phyloP scores from a whole-genome alignment of 179 eudicot genomes.

The Spinacia oleracea region DNA sequence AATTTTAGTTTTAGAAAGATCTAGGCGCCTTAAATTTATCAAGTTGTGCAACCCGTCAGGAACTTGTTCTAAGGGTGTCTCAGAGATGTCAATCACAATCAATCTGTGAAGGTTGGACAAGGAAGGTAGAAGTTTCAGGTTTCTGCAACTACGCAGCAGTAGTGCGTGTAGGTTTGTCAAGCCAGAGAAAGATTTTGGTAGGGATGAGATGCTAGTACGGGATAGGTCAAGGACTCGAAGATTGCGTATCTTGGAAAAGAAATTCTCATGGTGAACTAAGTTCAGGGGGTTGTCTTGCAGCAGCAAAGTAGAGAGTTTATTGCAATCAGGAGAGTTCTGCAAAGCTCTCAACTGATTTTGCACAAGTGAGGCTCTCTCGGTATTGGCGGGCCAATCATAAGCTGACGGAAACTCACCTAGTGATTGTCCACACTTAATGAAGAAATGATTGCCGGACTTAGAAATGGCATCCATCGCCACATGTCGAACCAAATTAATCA shows the following conservation, averaged over 20 bases:
- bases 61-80: slow-evolving; percentile 28
- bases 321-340: slow-evolving; percentile 26
- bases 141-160: slow-evolving; percentile 30
- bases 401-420: slow-evolving; percentile 29
- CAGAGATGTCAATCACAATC: slow-evolving; percentile 30
- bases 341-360: slow-evolving; percentile 32
- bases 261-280: slow-evolving; percentile 11
- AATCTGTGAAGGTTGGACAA: slow-evolving; percentile 29
- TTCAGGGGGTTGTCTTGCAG: slow-evolving; percentile 28
- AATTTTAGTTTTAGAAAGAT: slow-evolving; percentile 33
- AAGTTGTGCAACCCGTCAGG: slow-evolving; percentile 32
- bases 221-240: slow-evolving; percentile 36
- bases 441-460: slow-evolving; percentile 27
- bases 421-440: slow-evolving; percentile 34
- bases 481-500: slow-evolving; percentile 43
- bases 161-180: slow-evolving; percentile 30
- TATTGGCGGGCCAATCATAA: slow-evolving; percentile 37
- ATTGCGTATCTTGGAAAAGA: slow-evolving; percentile 30
- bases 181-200: slow-evolving; percentile 32
- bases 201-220: slow-evolving; percentile 23
- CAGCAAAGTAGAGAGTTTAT: slow-evolving; percentile 21
- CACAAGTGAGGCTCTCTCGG: slow-evolving; percentile 49
- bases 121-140: slow-evolving; percentile 25
- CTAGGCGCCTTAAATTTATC: slow-evolving; percentile 31
- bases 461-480: slow-evolving; percentile 37